Evolutionary conservation across 2,329 filamentous ascomycete species (phyloP).

Genomic region (Venturia carpophila): DNA sequence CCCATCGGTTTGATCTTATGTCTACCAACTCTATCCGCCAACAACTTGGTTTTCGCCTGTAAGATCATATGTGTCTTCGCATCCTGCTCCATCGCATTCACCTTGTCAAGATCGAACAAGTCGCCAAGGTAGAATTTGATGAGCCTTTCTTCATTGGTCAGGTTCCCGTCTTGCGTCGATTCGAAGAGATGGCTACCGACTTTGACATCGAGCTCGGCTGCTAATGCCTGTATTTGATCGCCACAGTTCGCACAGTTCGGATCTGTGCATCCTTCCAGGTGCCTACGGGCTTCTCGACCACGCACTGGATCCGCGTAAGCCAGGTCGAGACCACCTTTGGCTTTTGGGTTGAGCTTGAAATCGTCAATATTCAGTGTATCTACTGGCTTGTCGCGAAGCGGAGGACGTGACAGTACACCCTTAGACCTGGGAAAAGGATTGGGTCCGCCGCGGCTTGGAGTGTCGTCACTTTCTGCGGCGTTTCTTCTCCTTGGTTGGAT

Average conservation of each 20-base stretch:
- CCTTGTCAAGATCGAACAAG: constrained; percentile 30
- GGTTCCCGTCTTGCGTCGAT: constrained; percentile 24
- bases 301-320: constrained; percentile 71
- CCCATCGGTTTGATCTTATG: constrained; percentile 65
- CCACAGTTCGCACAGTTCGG: constrained; percentile 61
- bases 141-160: constrained; percentile 32
- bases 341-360: constrained; percentile 63
- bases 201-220: constrained; percentile 29
- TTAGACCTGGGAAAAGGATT: not conserved
- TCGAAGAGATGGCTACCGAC: constrained; percentile 14
- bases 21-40: constrained; percentile 68
- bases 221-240: constrained; percentile 59
- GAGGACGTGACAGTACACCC: not conserved
- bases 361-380: constrained; percentile 56
- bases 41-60: constrained; percentile 64
- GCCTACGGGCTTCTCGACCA: constrained; percentile 58
- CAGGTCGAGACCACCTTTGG: constrained; percentile 62
- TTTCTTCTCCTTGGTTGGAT: not conserved
- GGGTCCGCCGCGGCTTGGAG: constrained; percentile 6
- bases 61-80: constrained; percentile 60
- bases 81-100: constrained; percentile 45
- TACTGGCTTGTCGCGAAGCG: constrained; percentile 41
- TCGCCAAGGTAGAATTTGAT: constrained; percentile 49
- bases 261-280: constrained; percentile 65
- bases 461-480: not conserved